Base-by-base conservation (phyloP, 2,329 filamentous ascomycete genomes). In the Zymoseptoria ardabiliae region DNA sequence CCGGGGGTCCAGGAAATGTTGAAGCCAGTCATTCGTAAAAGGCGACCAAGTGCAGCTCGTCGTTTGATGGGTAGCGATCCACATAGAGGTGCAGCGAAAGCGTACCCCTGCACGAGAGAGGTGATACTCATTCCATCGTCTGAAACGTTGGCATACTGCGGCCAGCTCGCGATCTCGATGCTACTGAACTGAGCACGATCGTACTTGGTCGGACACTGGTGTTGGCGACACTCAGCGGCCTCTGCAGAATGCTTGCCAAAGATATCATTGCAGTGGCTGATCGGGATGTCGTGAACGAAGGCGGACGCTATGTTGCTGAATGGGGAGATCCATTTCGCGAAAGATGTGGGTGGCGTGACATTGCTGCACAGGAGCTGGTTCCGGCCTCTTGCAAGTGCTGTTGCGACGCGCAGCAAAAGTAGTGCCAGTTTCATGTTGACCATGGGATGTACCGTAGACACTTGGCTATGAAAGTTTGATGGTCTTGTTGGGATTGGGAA, bases 101-200 rank as follows among this genome's bases (percentile, higher is more conserved):
- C 35, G 35, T 45, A 45, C 13, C 35, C 35, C n/a, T 45, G 35
- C 11, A 45, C 35, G 7, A 45, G 35, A 5, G 35, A 5, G 35
- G 35, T 45, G 35, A 45, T 17, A 13, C 35, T 45, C 2, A 6
- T 6, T 45, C 35, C 35, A 5, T n/a, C 35, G 35, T 17, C 35
- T 13, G 35, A 45, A 13, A 45, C 11, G 17, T 54, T 54, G 25
- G 25, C 23, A 21, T 54, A 54, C 17, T 54, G 53, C 6, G 53
- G 30, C 53, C 53, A 54, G 53, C 25, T 54, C n/a, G 53, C 53
- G 53, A 54, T 30, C 25, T 54, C 53, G 28, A 54, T 20, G 22
- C 11, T 45, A n/a, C 35, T 45, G 4, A 45, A 45, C 7, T 45
- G 35, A 17, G 35, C 35, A 45, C 17, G 35, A 45, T 45, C 35